Evolutionary conservation across 2,329 filamentous ascomycete species (phyloP), one percentile per base, ranked within the genome.

Genomic region (Ophiostoma sp.): DNA sequence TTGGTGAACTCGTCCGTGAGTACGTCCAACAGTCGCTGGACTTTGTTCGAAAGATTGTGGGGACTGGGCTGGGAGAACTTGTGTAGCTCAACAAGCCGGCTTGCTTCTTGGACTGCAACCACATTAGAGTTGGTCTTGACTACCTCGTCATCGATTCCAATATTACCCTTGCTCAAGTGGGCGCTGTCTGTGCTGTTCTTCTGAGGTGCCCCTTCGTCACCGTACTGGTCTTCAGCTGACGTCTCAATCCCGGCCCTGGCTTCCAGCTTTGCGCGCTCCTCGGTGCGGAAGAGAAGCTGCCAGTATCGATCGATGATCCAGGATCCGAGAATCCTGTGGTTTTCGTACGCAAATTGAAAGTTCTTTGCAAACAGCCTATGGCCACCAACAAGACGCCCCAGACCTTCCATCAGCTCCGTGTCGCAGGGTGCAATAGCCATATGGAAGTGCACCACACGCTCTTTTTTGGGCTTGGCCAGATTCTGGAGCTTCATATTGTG

Each of bases 261-360:
- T 67, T 90, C 85, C 2, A 92, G 80, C 73, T 87, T 90, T 3
- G 82, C 81, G 0, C 86, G 79, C 71, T 90, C 86, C 3, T 87
- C 82, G 6, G 91, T 86, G 0, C 84, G 83, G 31, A 96, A 82
- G 15, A 87, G 85, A 41, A 92, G 84, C 69, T 85, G 83, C 93
- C 93, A 97, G 71, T 92, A 89, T 68, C 88, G 83, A 76, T 99
- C 93, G 0, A 93, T 88, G 74, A 91, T 92, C 94, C 95, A 98
- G 2, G 84, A 80, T 0, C 95, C 95, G 4, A 98, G 83, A 60
- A 90, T 84, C 1, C 86, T 84, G 1, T 86, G 87, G 2, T 89
- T 86, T 10, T 84, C 79, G 36, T 81, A 83, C 0, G 91, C 83
- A 72, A 86, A 89, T 2, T 79, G 76, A 39, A 94, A 89, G 0